Base-by-base conservation (phyloP, 768 basidiomycete species). In the Tricholoma sp. region DNA sequence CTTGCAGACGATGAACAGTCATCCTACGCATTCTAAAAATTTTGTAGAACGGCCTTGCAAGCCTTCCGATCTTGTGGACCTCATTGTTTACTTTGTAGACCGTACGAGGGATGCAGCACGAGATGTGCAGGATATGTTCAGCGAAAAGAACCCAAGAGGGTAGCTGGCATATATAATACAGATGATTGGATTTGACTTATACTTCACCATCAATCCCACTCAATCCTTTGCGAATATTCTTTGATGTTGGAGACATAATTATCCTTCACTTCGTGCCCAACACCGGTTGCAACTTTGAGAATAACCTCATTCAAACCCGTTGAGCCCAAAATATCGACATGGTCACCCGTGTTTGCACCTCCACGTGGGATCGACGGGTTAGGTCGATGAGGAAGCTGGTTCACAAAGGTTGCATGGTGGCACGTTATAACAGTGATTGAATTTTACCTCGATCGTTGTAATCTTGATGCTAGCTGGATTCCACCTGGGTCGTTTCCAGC, bases 381-480 rank as follows among this genome's bases (percentile, higher is more conserved):
- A 7, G 94, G 95, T 10, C 78, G 79, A 74, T 98, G 95, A 50
- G 87, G 86, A 55, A 93, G 79, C 89, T 92, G 60, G 10, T 39
- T 41, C 43, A 39, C 5, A 18, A 24, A 49, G 29, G 27, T n/a
- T n/a, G 27, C 16, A 31, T 31, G 3, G n/a, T 18, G 47, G 47
- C 27, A 50, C n/a, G 27, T 31, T 24, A 24, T 37, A 24, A 56
- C 12, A 35, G n/a, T 35, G 11, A 34, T 49, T 12, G 45, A 5
- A n/a, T 62, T 76, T 61, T 63, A 94, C 89, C 83, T 95, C 93
- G 56, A 94, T 84, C 14, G 94, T 96, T 22, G 85, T 83, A 50
- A 98, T 74, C 63, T 84, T 81, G 67, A 97, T 93, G n/a, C 88
- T 81, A 11, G 84, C 88, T 0, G 96, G 96, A 70, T 98, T 98